A percentile compares a stretch with the other conserved stretches of the same genome.
phyloP scores from a whole-genome alignment of 768 basidiomycete genomes.

The Tulasnella sp. region DNA sequence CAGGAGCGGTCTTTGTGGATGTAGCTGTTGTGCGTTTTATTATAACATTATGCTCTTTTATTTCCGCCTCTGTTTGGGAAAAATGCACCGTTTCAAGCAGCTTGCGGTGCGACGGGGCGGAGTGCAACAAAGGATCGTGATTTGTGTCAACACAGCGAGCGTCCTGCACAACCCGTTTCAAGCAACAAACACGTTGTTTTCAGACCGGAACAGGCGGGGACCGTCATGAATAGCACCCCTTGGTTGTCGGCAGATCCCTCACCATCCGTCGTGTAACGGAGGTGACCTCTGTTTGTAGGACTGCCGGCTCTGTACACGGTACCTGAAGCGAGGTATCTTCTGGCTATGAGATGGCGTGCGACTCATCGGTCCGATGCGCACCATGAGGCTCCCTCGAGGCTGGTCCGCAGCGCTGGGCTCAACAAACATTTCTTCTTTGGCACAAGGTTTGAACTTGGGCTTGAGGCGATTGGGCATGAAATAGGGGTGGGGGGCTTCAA shows the following conservation, averaged over 20 bases:
- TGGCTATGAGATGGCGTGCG: not conserved
- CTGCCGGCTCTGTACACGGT: not conserved
- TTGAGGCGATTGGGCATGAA: not conserved
- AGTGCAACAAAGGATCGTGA: not conserved
- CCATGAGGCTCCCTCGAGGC: not conserved
- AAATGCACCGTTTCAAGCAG: not conserved
- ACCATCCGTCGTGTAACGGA: no score
- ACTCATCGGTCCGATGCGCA: not conserved
- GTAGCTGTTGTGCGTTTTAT: slow-evolving; percentile 3
- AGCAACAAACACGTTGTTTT: not conserved
- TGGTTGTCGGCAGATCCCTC: not conserved
- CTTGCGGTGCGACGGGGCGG: not conserved
- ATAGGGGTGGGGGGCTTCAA: not conserved
- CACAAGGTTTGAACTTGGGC: not conserved
- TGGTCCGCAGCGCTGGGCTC: not conserved
- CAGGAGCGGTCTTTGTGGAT: not conserved
- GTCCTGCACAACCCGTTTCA: no score
- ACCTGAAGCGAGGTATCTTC: not conserved
- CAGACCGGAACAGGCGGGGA: not conserved
- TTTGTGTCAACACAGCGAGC: not conserved
- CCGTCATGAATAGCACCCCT: not conserved
- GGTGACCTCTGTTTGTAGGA: not conserved
- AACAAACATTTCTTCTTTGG: not conserved
- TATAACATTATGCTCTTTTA: slow-evolving; percentile 7
- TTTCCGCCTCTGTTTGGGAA: not conserved